Conservation (phyloP, 148 eudicot genomes). For the Camellia granthamiana region DNA sequence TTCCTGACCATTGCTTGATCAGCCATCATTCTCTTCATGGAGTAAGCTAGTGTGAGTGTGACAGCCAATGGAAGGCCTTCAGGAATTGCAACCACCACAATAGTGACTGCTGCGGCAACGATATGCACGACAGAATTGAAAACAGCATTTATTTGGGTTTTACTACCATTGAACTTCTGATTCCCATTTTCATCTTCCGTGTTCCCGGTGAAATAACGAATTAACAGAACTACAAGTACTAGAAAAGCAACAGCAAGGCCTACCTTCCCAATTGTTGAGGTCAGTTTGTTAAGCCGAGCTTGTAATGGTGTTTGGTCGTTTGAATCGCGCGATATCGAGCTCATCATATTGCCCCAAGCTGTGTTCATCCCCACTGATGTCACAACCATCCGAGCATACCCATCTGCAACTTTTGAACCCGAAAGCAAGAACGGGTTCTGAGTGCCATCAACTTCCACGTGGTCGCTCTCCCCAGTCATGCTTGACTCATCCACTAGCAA, state of each 20-base stretch:
- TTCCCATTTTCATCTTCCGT: conserved; percentile 44
- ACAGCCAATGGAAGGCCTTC: conserved; percentile 90
- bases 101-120: conserved; percentile 67
- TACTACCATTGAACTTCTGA: conserved; percentile 33
- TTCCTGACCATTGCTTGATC: conserved; percentile 94
- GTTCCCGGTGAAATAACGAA: conserved; percentile 79
- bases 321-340: conserved; percentile 59
- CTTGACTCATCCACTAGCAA: conserved; percentile 36
- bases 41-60: conserved; percentile 83
- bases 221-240: conserved; percentile 62
- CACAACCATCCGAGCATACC: conserved; percentile 67
- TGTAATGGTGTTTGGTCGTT: conserved; percentile 72
- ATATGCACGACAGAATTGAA: conserved; percentile 56
- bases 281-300: conserved; percentile 59
- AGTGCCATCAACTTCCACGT: conserved; percentile 45
- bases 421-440: conserved; percentile 68
- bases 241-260: conserved; percentile 72
- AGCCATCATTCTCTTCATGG: conserved; percentile 88
- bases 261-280: conserved; percentile 70
- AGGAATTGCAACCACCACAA: conserved; percentile 87
- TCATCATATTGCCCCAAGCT: conserved; percentile 88
- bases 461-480: conserved; percentile 91
- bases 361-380: conserved; percentile 77
- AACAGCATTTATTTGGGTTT: conserved; percentile 35
- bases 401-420: conserved; percentile 82